Conservation (phyloP, 192 early-diverging fungal genomes). For the Coemansia sp. region DNA sequence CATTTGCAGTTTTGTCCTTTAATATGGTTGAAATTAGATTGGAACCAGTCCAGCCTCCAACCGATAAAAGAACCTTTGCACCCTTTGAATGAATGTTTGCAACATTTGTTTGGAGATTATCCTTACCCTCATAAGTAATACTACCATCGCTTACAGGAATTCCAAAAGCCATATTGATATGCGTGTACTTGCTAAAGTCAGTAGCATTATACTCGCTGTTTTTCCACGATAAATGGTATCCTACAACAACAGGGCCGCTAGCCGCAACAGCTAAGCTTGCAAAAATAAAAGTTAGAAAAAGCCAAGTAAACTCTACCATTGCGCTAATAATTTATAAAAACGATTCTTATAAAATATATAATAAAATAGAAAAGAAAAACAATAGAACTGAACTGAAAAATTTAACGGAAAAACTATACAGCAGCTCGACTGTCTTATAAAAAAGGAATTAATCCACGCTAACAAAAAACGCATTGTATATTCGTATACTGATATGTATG, state of each 20-base stretch:
- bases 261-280: neutral
- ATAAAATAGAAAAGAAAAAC: neutral
- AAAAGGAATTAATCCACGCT: too few relatives aligned
- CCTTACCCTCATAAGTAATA: constrained; percentile 13
- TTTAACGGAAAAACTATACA: too few relatives aligned
- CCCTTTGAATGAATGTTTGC: constrained; percentile 43
- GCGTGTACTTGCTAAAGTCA: constrained; percentile 55
- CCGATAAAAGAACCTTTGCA: constrained; percentile 57
- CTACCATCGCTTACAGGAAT: constrained; percentile 37
- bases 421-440: too few relatives aligned
- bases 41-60: constrained; percentile 68
- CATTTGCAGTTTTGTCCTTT: neutral
- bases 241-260: too few relatives aligned
- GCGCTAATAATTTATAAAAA: constrained; percentile 1
- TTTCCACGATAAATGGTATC: constrained; percentile 33
- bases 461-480: too few relatives aligned
- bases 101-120: constrained; percentile 30
- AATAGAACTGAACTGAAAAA: too few relatives aligned
- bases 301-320: neutral
- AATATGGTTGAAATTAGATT: neutral
- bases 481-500: too few relatives aligned
- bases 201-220: constrained; percentile 8
- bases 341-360: neutral
- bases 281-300: neutral
- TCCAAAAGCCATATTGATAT: constrained; percentile 64